These are phyloP conservation scores for Mycena olivaceomarginata DNA, from an alignment of 768 basidiomycete genomes.

Conservation along the genomic window DNA sequence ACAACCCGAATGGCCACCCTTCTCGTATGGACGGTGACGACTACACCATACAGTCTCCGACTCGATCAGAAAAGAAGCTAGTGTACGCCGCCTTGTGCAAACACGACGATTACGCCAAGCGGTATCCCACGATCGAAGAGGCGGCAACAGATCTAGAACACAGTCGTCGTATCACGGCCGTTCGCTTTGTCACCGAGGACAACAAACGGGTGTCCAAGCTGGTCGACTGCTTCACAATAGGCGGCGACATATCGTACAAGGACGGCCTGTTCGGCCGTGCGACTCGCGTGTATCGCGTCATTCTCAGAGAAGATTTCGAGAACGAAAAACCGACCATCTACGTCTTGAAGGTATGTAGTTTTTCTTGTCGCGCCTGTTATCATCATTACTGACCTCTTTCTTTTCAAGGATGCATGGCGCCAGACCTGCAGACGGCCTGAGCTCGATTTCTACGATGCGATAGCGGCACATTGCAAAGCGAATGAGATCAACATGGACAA, in stretches of 20 bases:
- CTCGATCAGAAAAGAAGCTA: not conserved
- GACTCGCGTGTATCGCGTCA: slow-evolving; percentile 31
- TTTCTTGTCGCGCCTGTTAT: not conserved
- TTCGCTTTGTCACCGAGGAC: not conserved
- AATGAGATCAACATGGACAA: not conserved
- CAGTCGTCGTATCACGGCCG: slow-evolving; percentile 29
- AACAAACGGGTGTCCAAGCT: not conserved
- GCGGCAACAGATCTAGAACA: not conserved
- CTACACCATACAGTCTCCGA: slow-evolving; percentile 28
- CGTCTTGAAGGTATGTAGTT: not conserved
- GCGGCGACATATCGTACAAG: not conserved
- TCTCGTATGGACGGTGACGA: slow-evolving; percentile 21
- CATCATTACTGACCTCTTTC: not conserved
- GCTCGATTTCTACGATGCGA: slow-evolving; percentile 26
- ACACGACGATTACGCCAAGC: not conserved
- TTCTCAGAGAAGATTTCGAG: slow-evolving; percentile 23
- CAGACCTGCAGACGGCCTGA: slow-evolving; percentile 14
- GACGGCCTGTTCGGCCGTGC: slow-evolving; percentile 35
- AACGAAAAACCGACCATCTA: not conserved
- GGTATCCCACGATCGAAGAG: not conserved
- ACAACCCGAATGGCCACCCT: too few relatives aligned
- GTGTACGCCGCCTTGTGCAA: not conserved
- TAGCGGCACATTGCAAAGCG: not conserved
- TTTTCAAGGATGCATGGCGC: slow-evolving; percentile 30
- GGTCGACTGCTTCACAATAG: slow-evolving; percentile 31